Base-by-base conservation (phyloP, 306 rosid genomes). In the Sicyos baderoa region DNA sequence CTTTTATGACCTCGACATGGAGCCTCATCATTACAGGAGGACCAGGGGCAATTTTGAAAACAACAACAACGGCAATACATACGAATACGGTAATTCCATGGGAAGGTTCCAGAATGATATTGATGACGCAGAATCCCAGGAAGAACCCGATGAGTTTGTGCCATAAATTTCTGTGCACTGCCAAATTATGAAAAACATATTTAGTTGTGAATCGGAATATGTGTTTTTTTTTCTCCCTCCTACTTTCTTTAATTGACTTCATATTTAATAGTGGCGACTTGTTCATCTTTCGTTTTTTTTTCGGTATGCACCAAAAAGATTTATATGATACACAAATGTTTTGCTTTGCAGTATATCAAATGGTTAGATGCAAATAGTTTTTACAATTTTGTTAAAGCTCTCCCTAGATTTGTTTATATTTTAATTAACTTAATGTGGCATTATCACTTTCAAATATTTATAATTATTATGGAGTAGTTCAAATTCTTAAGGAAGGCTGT, bases 51-150 rank as follows among this genome's bases (percentile, higher is more conserved):
- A 17, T 35, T 35, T 61, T 4, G 25, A 84, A 84, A 52, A 80
- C 77, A 79, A 83, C 44, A 85, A 79, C 79, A 63, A 84, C 78
- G 40, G 40, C 7, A 35, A 35, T 35, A 54, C 78, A 50, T 78
- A 73, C 16, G 67, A 79, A 70, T 67, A 71, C 73, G 74, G 72
- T 17, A 81, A 89, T 54, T 76, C 84, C 76, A 72, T 78, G 82
- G 84, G 79, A 73, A 91, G 86, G 17, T 78, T 80, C 65, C 87
- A 88, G 82, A 88, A 90, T 57, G 82, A 75, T 68, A n/a, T n/a
- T n/a, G 84, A 73, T 40, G 67, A 54, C 44, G 9, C 44, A 14
- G 59, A 75, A 76, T 85, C 84, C 76, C 84, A 89, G 57, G 76
- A 81, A 21, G 83, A 68, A 40, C 74, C 77, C 16, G 68, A 83